phyloP scores from a whole-genome alignment of 495 filamentous ascomycete species.

The Hypoxylon subgilvum region DNA sequence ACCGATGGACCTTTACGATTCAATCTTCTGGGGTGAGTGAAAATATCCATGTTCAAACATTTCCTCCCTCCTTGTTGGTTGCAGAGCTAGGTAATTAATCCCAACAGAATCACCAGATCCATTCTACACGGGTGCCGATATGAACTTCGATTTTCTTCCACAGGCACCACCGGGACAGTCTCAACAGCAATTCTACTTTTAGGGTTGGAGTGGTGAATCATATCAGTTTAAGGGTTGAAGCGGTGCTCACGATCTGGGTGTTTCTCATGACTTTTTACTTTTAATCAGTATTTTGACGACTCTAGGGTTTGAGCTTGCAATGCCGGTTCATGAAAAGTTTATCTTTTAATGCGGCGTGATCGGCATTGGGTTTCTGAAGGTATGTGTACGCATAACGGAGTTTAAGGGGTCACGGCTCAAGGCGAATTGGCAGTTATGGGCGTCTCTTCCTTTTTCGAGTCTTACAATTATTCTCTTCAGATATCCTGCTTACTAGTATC shows the following conservation, averaged over 20 bases:
- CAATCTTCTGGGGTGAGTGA: conserved; percentile 63
- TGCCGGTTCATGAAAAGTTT: conserved; percentile 17
- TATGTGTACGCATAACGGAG: conserved; percentile 25
- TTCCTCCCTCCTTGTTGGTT: not conserved
- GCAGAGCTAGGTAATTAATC: conserved; percentile 8
- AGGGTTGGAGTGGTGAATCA: conserved; percentile 10
- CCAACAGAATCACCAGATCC: conserved; percentile 55
- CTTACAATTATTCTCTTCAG: conserved; percentile 8
- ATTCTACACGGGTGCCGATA: conserved; percentile 55
- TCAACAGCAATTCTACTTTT: conserved; percentile 58
- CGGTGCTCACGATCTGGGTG: conserved; percentile 2
- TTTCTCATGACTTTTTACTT: not conserved
- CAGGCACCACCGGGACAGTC: conserved; percentile 57
- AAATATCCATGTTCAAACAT: not conserved
- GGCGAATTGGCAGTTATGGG: conserved; percentile 3
- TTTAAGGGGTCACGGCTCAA: conserved; percentile 5
- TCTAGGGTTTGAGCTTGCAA: conserved; percentile 1
- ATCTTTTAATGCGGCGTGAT: not conserved
- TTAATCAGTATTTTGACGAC: not conserved
- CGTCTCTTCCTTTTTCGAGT: conserved; percentile 2
- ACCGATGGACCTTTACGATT: conserved; percentile 64
- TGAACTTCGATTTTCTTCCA: conserved; percentile 60
- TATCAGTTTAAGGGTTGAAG: not conserved
- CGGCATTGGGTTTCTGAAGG: conserved; percentile 5
- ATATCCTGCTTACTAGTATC: conserved; percentile 14